Evolutionary conservation across 1,284 basidiomycete genomes (phyloP).

Genomic region (Papiliotrema nemorosa): DNA sequence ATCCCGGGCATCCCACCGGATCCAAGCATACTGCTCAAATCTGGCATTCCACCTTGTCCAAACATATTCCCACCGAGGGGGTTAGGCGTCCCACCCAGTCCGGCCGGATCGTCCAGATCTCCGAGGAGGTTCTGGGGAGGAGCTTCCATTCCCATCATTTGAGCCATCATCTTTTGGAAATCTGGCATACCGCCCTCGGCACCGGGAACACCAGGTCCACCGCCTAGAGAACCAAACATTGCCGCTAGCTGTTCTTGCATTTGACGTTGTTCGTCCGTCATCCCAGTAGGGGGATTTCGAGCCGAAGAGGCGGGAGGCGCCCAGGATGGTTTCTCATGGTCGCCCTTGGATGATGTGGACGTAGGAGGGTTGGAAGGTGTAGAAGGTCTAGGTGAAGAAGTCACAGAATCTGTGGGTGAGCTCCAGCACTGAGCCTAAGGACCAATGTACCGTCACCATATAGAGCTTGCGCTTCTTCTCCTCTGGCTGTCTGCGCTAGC

Average conservation of each 20-base stretch:
- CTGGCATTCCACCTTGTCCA: conserved; percentile 14
- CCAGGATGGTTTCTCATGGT: conserved; percentile 15
- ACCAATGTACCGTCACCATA: conserved; percentile 35
- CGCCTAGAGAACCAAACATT: conserved; percentile 32
- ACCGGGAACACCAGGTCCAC: conserved; percentile 6
- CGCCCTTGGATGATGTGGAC: background rate
- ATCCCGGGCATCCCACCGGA: conserved; percentile 3
- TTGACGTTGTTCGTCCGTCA: conserved; percentile 25
- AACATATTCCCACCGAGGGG: conserved; percentile 18
- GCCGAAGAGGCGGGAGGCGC: conserved; percentile 11
- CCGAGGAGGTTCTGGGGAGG: conserved; percentile 25
- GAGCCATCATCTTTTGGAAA: conserved; percentile 28
- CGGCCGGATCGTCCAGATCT: conserved; percentile 35
- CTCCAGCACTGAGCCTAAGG: background rate
- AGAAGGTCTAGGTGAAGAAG: background rate
- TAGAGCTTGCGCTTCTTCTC: conserved; percentile 41
- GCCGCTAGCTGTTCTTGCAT: conserved; percentile 35
- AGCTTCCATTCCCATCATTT: conserved; percentile 26
- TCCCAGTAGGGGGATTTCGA: conserved; percentile 3
- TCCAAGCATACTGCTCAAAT: conserved; percentile 9
- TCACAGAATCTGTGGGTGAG: background rate
- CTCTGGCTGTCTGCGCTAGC: conserved; percentile 46
- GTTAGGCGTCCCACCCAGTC: conserved; percentile 19
- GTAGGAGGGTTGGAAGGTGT: conserved; percentile 10
- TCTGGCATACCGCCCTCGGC: conserved; percentile 25